Percentiles rank a stretch among this genome's conserved stretches.
These are phyloP conservation scores for Tricladium varicosporioides DNA, from an alignment of 2,329 filamentous ascomycete species.

Conservation along the genomic window DNA sequence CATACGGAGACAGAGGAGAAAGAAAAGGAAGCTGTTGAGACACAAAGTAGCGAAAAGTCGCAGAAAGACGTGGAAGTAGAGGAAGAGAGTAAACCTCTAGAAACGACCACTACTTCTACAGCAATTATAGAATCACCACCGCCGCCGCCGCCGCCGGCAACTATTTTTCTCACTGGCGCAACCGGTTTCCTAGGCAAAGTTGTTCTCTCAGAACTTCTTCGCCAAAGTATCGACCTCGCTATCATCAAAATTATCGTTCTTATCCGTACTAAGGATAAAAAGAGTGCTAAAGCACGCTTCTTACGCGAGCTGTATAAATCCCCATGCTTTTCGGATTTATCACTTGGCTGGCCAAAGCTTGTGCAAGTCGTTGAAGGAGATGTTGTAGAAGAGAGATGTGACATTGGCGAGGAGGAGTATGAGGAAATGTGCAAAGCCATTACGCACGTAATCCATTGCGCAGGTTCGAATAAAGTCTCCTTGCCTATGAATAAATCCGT, in stretches of 20 bases:
- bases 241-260: slow-evolving; percentile 6
- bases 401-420: neutral
- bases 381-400: neutral
- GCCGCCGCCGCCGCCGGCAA: neutral
- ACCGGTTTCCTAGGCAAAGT: slow-evolving; percentile 56
- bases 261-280: neutral
- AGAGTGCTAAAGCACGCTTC: slow-evolving; percentile 1
- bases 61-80: neutral
- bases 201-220: slow-evolving; percentile 38
- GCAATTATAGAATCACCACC: neutral
- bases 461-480: slow-evolving; percentile 10
- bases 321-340: slow-evolving; percentile 8
- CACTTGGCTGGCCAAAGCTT: neutral
- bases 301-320: neutral
- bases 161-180: slow-evolving; percentile 52
- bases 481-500: slow-evolving; percentile 5
- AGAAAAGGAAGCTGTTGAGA: neutral
- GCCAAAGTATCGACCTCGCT: neutral
- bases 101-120: neutral
- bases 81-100: neutral
- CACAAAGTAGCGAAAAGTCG: neutral
- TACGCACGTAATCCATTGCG: slow-evolving; percentile 15
- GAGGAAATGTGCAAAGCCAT: slow-evolving; percentile 2
- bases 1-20: neutral
- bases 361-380: slow-evolving; percentile 11